Evolutionary conservation across 2,329 filamentous ascomycete genomes (phyloP).

Genomic region (Fusarium palustre): DNA sequence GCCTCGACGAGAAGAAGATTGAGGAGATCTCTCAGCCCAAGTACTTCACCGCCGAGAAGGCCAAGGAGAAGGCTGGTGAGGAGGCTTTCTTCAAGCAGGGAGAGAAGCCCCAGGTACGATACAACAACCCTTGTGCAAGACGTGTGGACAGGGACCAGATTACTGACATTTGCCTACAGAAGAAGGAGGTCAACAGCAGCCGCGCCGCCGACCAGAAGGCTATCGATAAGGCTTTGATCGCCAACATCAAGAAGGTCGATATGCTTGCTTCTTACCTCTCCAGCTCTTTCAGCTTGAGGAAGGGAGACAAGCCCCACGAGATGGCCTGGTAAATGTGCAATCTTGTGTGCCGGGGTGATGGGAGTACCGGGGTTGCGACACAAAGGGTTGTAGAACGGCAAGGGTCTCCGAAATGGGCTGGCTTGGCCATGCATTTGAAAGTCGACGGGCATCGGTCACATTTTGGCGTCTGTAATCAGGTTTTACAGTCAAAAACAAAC

Average conservation of each 20-base stretch:
- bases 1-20: constrained; percentile 91
- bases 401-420: constrained; percentile 64
- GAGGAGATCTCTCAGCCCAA: constrained; percentile 78
- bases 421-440: constrained; percentile 75
- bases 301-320: constrained; percentile 99
- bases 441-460: constrained; percentile 72
- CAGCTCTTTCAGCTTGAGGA: constrained; percentile 97
- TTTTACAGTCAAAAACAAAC: constrained; percentile 69
- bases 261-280: constrained; percentile 93
- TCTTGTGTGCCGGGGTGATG: constrained; percentile 46
- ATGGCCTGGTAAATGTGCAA: constrained; percentile 90
- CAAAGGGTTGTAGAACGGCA: constrained; percentile 60
- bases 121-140: constrained; percentile 6
- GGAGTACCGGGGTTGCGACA: constrained; percentile 50
- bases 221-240: constrained; percentile 94
- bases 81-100: constrained; percentile 99
- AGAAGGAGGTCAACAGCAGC: constrained; percentile 94
- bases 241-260: constrained; percentile 98
- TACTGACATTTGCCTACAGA: constrained; percentile 67
- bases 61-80: constrained; percentile 94
- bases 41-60: constrained; percentile 98
- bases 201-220: constrained; percentile 98
- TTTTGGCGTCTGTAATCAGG: constrained; percentile 75
- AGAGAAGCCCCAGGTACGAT: constrained; percentile 93
- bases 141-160: background rate